phyloP scores from a whole-genome alignment of 495 filamentous ascomycete genomes.

The Aspergillus egyptiacus region DNA sequence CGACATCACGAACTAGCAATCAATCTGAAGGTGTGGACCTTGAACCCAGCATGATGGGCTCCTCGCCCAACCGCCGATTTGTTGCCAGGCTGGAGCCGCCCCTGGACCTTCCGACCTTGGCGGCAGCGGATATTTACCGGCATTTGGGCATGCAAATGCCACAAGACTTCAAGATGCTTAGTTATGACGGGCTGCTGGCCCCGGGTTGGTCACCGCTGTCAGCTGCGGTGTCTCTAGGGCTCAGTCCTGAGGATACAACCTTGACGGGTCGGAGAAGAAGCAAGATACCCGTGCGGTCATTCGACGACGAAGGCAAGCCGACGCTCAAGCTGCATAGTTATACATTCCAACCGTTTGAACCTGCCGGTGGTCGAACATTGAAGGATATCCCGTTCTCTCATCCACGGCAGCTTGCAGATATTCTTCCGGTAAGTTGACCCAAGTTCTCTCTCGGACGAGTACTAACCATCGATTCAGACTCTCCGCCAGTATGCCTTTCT shows the following conservation, averaged over 20 bases:
- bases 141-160: slow-evolving; percentile 53
- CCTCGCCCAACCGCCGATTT: slow-evolving; percentile 71
- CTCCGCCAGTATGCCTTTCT: slow-evolving; percentile 72
- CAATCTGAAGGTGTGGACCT: slow-evolving; percentile 43
- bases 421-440: slow-evolving; percentile 54
- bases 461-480: slow-evolving; percentile 27
- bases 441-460: neutral
- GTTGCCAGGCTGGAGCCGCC: slow-evolving; percentile 80
- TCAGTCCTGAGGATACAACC: slow-evolving; percentile 21
- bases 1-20: slow-evolving; percentile 34
- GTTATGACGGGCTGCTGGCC: slow-evolving; percentile 64
- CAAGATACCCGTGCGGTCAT: slow-evolving; percentile 27
- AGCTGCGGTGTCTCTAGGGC: slow-evolving; percentile 17
- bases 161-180: slow-evolving; percentile 49
- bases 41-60: slow-evolving; percentile 40
- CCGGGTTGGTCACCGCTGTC: slow-evolving; percentile 34
- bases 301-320: slow-evolving; percentile 36
- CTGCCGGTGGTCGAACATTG: slow-evolving; percentile 61
- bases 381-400: slow-evolving; percentile 77
- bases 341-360: slow-evolving; percentile 63
- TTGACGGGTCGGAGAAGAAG: slow-evolving; percentile 30
- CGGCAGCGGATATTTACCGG: slow-evolving; percentile 62
- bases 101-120: slow-evolving; percentile 61
- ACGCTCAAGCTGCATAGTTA: slow-evolving; percentile 54
- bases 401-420: slow-evolving; percentile 71